Conservation (phyloP, 2,329 filamentous ascomycete species). For the Mollisia scopiformis region DNA sequence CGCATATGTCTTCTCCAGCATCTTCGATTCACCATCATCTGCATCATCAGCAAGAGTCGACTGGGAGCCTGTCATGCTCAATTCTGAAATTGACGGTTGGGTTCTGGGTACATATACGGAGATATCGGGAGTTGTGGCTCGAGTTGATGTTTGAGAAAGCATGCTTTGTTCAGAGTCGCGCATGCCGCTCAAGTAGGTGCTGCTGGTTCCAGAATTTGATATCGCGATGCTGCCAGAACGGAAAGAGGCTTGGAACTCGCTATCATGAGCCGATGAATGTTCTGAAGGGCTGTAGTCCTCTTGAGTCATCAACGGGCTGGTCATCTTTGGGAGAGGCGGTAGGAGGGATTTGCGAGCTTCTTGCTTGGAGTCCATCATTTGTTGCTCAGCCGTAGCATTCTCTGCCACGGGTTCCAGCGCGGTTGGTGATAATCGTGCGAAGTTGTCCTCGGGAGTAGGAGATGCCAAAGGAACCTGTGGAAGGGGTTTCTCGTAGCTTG, state of each 20-base stretch:
- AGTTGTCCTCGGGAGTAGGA: slow-evolving; percentile 31
- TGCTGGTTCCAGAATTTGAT: slow-evolving; percentile 77
- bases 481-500: slow-evolving; percentile 66
- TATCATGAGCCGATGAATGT: slow-evolving; percentile 48
- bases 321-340: slow-evolving; percentile 60
- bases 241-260: slow-evolving; percentile 54
- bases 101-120: slow-evolving; percentile 35
- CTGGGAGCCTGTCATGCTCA: slow-evolving; percentile 66
- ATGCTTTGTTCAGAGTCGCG: slow-evolving; percentile 82
- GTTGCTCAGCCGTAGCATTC: slow-evolving; percentile 19
- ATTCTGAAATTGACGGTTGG: slow-evolving; percentile 67
- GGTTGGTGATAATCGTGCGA: slow-evolving; percentile 7
- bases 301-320: slow-evolving; percentile 50
- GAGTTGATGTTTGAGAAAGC: slow-evolving; percentile 80
- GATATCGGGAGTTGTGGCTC: slow-evolving; percentile 83
- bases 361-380: slow-evolving; percentile 43
- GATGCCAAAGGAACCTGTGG: slow-evolving; percentile 59
- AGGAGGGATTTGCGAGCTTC: slow-evolving; percentile 51
- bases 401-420: slow-evolving; percentile 23
- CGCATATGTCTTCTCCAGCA: slow-evolving; percentile 90
- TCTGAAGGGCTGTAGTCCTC: slow-evolving; percentile 54
- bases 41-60: slow-evolving; percentile 72
- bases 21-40: slow-evolving; percentile 77
- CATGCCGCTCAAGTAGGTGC: slow-evolving; percentile 72
- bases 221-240: slow-evolving; percentile 72